Evolutionary conservation across 768 basidiomycete genomes (phyloP).

Genomic region (Mycena filopes): DNA sequence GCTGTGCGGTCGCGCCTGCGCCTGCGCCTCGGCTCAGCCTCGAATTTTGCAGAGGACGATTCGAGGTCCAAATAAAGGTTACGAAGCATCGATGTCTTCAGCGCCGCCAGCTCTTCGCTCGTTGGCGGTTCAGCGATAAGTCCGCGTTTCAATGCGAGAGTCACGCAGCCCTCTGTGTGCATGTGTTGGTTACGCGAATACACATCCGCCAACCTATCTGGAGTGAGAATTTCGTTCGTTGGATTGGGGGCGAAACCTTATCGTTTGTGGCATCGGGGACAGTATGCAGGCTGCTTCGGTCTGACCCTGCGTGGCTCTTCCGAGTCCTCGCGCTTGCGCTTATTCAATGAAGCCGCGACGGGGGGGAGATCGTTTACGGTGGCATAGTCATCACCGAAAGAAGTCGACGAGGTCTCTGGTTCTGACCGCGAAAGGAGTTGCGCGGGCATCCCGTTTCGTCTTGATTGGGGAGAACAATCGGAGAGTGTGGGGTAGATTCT

Average conservation of each 20-base stretch:
- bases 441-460: not conserved
- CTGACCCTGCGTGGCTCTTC: not conserved
- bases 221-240: conserved; percentile 1
- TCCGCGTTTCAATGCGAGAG: not conserved
- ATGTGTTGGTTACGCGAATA: conserved; percentile 7
- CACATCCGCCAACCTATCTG: not conserved
- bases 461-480: not conserved
- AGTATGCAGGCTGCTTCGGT: not conserved
- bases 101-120: not conserved
- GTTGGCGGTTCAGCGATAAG: not conserved
- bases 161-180: not conserved
- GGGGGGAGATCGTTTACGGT: not conserved
- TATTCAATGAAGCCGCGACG: not conserved
- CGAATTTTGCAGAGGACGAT: conserved; percentile 11
- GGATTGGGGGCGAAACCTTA: not conserved
- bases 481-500: not conserved
- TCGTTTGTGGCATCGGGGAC: conserved; percentile 12
- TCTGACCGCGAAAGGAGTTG: not conserved
- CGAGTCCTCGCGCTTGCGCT: not conserved
- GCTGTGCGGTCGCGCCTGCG: no score
- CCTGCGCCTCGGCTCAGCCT: not conserved
- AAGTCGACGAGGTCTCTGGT: not conserved
- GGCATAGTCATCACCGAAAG: not conserved
- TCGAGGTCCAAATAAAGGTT: not conserved
- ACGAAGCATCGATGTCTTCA: not conserved